These are phyloP conservation scores for Eucalyptus virginea DNA, from an alignment of 345 rosid genomes.

Conservation along the genomic window DNA sequence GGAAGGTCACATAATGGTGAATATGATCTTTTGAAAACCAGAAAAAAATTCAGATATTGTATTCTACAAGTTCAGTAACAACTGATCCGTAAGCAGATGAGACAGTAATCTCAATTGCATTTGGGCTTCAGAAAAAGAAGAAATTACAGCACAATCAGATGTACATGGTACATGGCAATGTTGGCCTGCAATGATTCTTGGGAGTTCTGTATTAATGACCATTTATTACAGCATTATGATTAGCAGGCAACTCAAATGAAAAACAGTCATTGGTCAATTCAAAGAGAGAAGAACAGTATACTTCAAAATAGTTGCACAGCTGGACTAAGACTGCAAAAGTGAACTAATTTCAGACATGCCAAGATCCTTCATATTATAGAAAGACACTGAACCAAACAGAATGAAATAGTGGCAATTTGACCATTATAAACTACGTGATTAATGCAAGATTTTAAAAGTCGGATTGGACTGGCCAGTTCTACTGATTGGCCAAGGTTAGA, in stretches of 20 bases:
- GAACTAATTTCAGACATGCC: too few species aligned
- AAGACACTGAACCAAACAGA: too few species aligned
- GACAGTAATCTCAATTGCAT: neutral
- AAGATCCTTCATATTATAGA: too few species aligned
- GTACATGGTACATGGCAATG: neutral
- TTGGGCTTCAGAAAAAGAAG: neutral
- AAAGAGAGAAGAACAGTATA: neutral
- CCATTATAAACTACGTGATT: too few species aligned
- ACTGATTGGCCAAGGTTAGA: too few species aligned
- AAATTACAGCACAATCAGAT: neutral
- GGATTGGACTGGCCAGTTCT: too few species aligned
- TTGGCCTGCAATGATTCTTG: neutral
- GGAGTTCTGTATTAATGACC: neutral
- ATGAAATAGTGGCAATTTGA: accelerated
- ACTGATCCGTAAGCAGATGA: neutral
- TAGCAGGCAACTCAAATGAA: neutral
- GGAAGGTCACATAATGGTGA: neutral
- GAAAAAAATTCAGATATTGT: neutral
- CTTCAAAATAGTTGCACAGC: neutral
- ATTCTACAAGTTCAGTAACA: neutral
- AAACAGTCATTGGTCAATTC: neutral
- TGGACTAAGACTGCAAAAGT: too few species aligned
- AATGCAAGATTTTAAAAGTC: too few species aligned
- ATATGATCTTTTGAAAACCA: too few species aligned
- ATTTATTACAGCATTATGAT: neutral